Base-by-base conservation (phyloP, 2,329 filamentous ascomycete species). In the Scytalidium lignicola region DNA sequence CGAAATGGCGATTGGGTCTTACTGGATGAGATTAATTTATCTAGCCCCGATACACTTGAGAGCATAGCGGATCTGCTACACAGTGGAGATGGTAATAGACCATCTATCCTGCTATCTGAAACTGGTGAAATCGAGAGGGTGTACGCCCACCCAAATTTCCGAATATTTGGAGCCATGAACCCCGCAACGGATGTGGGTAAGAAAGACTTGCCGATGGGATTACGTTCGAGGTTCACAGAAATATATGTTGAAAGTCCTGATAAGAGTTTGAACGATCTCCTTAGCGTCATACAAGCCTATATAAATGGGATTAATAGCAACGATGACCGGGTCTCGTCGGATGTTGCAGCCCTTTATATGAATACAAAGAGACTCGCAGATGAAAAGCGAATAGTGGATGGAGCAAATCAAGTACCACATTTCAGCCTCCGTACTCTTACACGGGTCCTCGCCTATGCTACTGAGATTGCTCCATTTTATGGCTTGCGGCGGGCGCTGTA, bases 91-190 rank as follows among this genome's bases (percentile, higher is more conserved):
- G 81, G 82, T 52, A 82, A 83, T 28, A 74, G 75, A 0, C 92
- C 92, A 1, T 96, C 89, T 0, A 83, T 99, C 42, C 72, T 99
- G 3, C 77, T 99, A 7, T 91, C 91, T 0, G 93, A 99, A 70
- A 93, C 90, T 37, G 93, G 93, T 32, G 90, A 93, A 58, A 89
- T 96, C 41, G 90, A 97, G 66, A 82, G 91, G 55, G 85, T 99
- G 29, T 78, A 85, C 52, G 93, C 91, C 1, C 92, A 99, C 66
- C 85, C 90, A 0, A 84, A 96, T 55, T 99, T 99, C 66, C 84
- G 93, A 37, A 88, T 99, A 13, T 99, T 99, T 63, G 95, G 89
- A 46, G 93, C 95, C 22, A 99, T 99, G 93, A 99, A 99, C 62
- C 93, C 93, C 23, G 93, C 93, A 4, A 99, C 93, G 2, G 93